Evolutionary conservation across 2,329 filamentous ascomycete genomes (phyloP).

Genomic region (Penicillium sp.): DNA sequence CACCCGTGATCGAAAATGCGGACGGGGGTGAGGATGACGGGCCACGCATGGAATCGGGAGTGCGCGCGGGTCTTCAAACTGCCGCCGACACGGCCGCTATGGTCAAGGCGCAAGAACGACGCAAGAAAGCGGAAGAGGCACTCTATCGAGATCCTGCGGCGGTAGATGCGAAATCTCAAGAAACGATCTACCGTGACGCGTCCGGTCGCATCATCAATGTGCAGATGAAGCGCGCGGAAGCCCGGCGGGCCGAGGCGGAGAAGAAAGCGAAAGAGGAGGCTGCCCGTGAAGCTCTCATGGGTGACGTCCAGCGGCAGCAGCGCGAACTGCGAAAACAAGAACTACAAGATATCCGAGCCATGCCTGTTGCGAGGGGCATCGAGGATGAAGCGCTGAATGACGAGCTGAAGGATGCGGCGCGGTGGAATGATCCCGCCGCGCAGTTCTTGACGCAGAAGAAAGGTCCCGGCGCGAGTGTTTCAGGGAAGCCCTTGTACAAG

Average conservation of each 20-base stretch:
- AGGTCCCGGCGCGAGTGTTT: conserved; percentile 39
- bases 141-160: conserved; percentile 34
- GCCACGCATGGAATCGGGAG: conserved; percentile 79
- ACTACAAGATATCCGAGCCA: conserved; percentile 72
- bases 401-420: conserved; percentile 65
- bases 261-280: conserved; percentile 58
- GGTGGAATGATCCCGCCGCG: conserved; percentile 94
- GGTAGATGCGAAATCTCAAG: conserved; percentile 49
- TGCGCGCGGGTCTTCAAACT: conserved; percentile 78
- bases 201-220: conserved; percentile 92
- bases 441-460: conserved; percentile 61
- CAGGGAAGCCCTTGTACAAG: conserved; percentile 63
- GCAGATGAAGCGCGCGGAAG: conserved; percentile 81
- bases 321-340: conserved; percentile 59
- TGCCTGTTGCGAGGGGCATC: conserved; percentile 71
- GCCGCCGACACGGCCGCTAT: conserved; percentile 69
- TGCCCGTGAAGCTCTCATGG: conserved; percentile 66
- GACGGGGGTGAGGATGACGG: conserved; percentile 31
- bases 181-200: conserved; percentile 93
- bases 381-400: conserved; percentile 84
- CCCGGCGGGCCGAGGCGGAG: conserved; percentile 70
- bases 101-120: conserved; percentile 59
- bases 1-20: conserved; percentile 38
- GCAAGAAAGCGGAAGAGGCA: conserved; percentile 43
- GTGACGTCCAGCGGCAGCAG: conserved; percentile 74